A percentile compares a stretch with the other conserved stretches of the same genome.
These are phyloP conservation scores for Haberlea rhodopensis DNA, from an alignment of 257 asterid species.

Conservation along the genomic window DNA sequence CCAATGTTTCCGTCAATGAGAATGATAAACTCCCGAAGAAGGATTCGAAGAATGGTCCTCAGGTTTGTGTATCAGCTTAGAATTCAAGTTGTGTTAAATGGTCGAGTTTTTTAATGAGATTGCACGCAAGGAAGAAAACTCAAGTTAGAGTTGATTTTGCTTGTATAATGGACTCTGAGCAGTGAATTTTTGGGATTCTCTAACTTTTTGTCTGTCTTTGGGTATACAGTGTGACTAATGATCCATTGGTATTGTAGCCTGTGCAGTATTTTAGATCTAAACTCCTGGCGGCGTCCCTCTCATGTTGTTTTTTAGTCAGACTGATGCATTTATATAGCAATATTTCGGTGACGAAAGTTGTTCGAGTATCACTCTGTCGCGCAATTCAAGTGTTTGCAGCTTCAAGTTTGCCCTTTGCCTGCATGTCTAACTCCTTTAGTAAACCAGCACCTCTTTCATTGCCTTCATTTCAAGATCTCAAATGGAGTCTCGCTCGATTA, in stretches of 20 bases:
- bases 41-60: conserved; percentile 34
- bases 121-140: neutral
- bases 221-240: conserved; percentile 19
- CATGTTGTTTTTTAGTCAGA: conserved; percentile 48
- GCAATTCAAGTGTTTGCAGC: conserved; percentile 47
- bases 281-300: conserved; percentile 48
- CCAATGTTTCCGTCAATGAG: conserved; percentile 28
- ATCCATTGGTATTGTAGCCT: conserved; percentile 21
- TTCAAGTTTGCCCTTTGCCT: conserved; percentile 66
- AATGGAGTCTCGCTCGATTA: conserved; percentile 74
- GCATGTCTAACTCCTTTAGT: conserved; percentile 70
- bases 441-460: conserved; percentile 89
- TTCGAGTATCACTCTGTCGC: conserved; percentile 42
- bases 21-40: conserved; percentile 29
- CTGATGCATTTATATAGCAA: conserved; percentile 36
- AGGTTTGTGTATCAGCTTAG: conserved; percentile 41
- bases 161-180: neutral
- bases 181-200: neutral
- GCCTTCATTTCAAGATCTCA: conserved; percentile 71
- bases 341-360: conserved; percentile 33
- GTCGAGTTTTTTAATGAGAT: neutral
- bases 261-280: conserved; percentile 59
- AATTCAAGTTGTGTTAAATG: neutral
- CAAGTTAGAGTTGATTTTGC: neutral
- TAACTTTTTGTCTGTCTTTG: neutral